phyloP scores from a whole-genome alignment of 1,139 yeast species.

The Ashbya aceris region DNA sequence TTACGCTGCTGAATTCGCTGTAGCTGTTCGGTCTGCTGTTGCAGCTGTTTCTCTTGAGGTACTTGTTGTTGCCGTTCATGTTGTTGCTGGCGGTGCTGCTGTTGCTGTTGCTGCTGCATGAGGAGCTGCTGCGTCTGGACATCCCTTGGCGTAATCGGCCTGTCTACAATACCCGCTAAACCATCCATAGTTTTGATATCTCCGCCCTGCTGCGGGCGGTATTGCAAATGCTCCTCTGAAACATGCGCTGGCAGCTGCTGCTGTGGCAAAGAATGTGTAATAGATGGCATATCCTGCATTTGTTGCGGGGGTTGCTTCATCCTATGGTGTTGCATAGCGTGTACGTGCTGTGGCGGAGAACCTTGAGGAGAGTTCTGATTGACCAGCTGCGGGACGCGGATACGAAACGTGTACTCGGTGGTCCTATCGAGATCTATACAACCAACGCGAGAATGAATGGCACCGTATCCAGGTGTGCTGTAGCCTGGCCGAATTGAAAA shows the following conservation, averaged over 20 bases:
- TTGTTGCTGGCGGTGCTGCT: constrained; percentile 8
- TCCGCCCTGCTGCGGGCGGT: constrained; percentile 5
- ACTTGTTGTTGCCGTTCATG: constrained; percentile 10
- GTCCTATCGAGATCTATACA: constrained; percentile 59
- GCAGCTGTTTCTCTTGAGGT: constrained; percentile 30
- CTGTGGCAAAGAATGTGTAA: constrained; percentile 11
- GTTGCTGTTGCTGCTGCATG: constrained; percentile 5
- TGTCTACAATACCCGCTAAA: background rate
- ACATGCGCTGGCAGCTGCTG: constrained; percentile 18
- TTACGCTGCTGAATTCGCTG: constrained; percentile 20
- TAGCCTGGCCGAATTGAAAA: constrained; percentile 31
- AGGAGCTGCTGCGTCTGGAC: constrained; percentile 4
- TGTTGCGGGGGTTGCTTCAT: constrained; percentile 30
- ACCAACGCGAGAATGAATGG: constrained; percentile 69
- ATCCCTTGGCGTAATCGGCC: constrained; percentile 5
- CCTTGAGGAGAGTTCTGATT: constrained; percentile 17
- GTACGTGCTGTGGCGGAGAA: constrained; percentile 40
- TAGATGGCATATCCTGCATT: constrained; percentile 26
- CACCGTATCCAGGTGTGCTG: constrained; percentile 39
- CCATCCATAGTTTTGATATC: background rate
- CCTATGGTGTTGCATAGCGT: constrained; percentile 32
- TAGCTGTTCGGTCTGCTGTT: constrained; percentile 30
- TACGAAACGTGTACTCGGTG: constrained; percentile 47
- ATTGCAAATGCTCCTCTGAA: constrained; percentile 26
- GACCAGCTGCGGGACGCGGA: constrained; percentile 49